These are phyloP conservation scores for Bifiguratus adelaidae DNA, from an alignment of 192 early-diverging fungal genomes.

Conservation along the genomic window DNA sequence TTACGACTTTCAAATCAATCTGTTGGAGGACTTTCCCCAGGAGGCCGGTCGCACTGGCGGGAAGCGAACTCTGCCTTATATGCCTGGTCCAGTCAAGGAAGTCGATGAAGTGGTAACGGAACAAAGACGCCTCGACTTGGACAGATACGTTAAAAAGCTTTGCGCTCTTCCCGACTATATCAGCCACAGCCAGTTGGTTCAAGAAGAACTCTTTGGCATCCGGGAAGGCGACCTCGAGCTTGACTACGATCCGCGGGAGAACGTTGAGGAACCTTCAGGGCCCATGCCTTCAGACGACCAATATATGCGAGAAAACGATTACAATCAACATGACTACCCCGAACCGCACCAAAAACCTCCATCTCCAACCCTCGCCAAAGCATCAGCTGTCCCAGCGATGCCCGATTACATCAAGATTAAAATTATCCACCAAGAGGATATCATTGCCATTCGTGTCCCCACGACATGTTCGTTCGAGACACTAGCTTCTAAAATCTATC, in stretches of 20 bases:
- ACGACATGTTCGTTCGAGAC: slow-evolving; percentile 37
- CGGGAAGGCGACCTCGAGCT: slow-evolving; percentile 48
- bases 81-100: slow-evolving; percentile 50
- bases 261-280: not conserved
- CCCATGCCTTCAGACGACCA: not conserved
- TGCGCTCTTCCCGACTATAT: slow-evolving; percentile 45
- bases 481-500: slow-evolving; percentile 47
- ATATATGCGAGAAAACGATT: not conserved
- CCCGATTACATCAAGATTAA: slow-evolving; percentile 56
- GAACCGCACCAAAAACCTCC: not conserved
- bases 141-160: slow-evolving; percentile 56
- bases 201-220: slow-evolving; percentile 38
- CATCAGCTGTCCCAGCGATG: not conserved
- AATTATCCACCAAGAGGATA: slow-evolving; percentile 55
- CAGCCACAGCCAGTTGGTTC: slow-evolving; percentile 29
- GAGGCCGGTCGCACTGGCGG: slow-evolving; percentile 46
- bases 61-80: slow-evolving; percentile 47
- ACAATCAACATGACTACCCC: not conserved
- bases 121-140: slow-evolving; percentile 49
- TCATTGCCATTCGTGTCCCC: slow-evolving; percentile 62
- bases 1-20: slow-evolving; percentile 62
- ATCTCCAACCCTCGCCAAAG: not conserved
- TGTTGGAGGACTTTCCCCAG: slow-evolving; percentile 52
- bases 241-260: slow-evolving; percentile 13
- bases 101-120: slow-evolving; percentile 59